Conservation (phyloP, 2,329 filamentous ascomycete genomes). For the Neonectria coccinea region DNA sequence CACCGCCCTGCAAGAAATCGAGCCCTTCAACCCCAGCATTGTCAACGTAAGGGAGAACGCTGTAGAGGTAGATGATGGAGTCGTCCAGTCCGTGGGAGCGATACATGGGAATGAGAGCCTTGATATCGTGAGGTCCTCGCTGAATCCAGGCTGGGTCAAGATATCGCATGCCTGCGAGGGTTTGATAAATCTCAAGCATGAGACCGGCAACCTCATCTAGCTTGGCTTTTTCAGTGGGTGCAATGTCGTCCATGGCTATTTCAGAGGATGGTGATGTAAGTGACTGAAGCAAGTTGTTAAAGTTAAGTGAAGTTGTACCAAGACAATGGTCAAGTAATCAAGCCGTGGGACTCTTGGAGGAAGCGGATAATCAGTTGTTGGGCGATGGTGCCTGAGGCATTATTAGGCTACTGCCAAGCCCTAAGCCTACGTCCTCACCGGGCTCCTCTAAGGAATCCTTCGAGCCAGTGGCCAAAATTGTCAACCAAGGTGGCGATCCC, state of each 20-base stretch:
- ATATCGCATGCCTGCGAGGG: conserved; percentile 7
- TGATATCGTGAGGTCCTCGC: conserved; percentile 3
- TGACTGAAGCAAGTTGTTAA: no score
- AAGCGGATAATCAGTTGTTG: no score
- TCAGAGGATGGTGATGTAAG: no score
- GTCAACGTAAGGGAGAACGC: conserved; percentile 42
- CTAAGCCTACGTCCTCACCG: no score
- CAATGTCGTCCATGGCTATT: neutral
- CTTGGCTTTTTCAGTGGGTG: neutral
- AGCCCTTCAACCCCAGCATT: neutral
- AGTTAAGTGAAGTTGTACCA: no score
- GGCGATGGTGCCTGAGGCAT: no score
- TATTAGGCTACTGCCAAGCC: no score
- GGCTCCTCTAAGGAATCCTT: no score
- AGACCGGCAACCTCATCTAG: conserved; percentile 12
- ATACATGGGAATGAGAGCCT: neutral
- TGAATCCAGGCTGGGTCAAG: conserved; percentile 7
- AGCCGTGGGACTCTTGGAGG: no score
- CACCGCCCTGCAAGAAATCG: conserved; percentile 38
- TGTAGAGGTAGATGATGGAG: conserved; percentile 45
- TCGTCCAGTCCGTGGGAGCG: conserved; percentile 23
- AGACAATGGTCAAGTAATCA: no score
- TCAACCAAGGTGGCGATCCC: no score
- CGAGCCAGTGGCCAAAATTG: no score
- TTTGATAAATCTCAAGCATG: conserved; percentile 14